Evolutionary conservation across 768 basidiomycete species (phyloP).

Genomic region (Russula olivacea): DNA sequence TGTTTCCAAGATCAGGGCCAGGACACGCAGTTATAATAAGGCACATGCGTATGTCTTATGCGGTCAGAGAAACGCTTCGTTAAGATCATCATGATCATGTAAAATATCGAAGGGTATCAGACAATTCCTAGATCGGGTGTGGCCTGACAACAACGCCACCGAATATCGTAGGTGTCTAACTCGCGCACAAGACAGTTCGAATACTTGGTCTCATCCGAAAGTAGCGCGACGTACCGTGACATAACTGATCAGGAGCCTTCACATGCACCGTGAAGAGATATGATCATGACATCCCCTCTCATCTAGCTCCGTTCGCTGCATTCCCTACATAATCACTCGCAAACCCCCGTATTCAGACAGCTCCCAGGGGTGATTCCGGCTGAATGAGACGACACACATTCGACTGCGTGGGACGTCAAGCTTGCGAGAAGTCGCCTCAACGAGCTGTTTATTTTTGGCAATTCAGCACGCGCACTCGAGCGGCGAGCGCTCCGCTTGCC

Average conservation of each 20-base stretch:
- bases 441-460: constrained; percentile 11
- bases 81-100: not conserved
- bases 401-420: constrained; percentile 20
- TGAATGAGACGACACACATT: constrained; percentile 23
- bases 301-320: too few relatives aligned
- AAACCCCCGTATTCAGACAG: constrained; percentile 20
- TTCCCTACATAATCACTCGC: constrained; percentile 19
- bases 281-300: not conserved
- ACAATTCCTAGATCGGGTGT: not conserved
- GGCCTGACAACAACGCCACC: not conserved
- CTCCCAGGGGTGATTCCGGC: constrained; percentile 20
- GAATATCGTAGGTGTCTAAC: not conserved
- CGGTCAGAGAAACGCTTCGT: not conserved
- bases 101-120: not conserved
- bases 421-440: constrained; percentile 18
- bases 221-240: not conserved
- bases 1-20: not conserved
- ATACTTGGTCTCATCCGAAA: not conserved
- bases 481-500: not conserved
- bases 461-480: not conserved
- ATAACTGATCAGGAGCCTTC: too few relatives aligned
- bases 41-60: not conserved
- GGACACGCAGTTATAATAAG: too few relatives aligned
- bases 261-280: not conserved
- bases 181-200: not conserved